Evolutionary conservation across 805 yeast genomes (phyloP).

Genomic region (Yamadazyma sp.): DNA sequence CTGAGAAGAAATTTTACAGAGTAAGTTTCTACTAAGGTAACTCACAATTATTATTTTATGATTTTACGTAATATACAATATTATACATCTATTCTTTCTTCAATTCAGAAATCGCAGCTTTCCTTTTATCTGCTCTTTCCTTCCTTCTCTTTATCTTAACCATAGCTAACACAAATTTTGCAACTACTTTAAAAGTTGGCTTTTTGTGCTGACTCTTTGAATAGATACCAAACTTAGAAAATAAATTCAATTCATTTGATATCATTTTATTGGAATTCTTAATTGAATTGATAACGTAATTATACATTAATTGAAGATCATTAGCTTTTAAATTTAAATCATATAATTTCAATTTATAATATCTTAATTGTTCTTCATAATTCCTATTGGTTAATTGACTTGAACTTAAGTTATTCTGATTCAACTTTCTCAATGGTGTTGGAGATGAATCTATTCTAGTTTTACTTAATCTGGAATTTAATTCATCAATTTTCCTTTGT

Average conservation of each 20-base stretch:
- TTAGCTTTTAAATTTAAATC: conserved; percentile 37
- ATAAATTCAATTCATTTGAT: conserved; percentile 18
- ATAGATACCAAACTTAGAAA: conserved; percentile 31
- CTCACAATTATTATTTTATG: not conserved
- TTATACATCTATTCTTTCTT: conserved; percentile 9
- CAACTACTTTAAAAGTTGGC: conserved; percentile 30
- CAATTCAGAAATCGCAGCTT: conserved; percentile 22
- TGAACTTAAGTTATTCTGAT: too few species aligned
- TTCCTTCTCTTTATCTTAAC: conserved; percentile 31
- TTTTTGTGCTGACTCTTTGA: conserved; percentile 7
- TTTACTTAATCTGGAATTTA: conserved; percentile 20
- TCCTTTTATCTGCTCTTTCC: conserved; percentile 25
- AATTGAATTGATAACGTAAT: conserved; percentile 26
- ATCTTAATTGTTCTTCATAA: conserved; percentile 38
- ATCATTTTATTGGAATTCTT: conserved; percentile 24
- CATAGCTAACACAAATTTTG: conserved; percentile 35
- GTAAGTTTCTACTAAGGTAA: not conserved
- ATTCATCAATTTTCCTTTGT: conserved; percentile 28
- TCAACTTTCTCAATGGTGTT: not conserved
- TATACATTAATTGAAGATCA: conserved; percentile 34
- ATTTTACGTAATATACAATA: not conserved
- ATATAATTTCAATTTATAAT: conserved; percentile 46
- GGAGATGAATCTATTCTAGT: conserved; percentile 20
- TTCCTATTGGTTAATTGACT: not conserved
- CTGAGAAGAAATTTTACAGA: conserved; percentile 20